Conservation (phyloP, 257 asterid genomes). For the Salvia miltiorrhiza region DNA sequence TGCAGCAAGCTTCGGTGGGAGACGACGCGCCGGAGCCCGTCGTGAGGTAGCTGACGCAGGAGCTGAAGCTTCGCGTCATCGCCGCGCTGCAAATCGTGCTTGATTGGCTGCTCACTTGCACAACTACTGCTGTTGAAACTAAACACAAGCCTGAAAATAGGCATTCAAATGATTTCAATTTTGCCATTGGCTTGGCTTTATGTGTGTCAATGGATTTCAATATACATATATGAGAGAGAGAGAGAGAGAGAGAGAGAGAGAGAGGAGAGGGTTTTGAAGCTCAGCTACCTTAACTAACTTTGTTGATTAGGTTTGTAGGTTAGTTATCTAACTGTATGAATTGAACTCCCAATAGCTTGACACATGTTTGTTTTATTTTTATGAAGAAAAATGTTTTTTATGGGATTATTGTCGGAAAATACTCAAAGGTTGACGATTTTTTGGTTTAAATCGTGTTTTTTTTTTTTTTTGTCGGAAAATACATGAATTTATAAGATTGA, state of each 20-base stretch:
- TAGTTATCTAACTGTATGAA: not conserved
- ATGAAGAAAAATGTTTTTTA: not conserved
- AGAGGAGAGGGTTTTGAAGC: constrained; percentile 31
- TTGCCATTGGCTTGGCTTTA: constrained; percentile 21
- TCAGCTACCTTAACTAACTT: constrained; percentile 64
- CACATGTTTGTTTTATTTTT: not conserved
- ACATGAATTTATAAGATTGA: too few relatives aligned
- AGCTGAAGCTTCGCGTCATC: constrained; percentile 43
- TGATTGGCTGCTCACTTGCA: constrained; percentile 35
- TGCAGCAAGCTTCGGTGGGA: constrained; percentile 56
- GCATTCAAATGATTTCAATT: not conserved
- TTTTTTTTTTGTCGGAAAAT: too few relatives aligned
- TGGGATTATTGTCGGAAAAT: too few relatives aligned
- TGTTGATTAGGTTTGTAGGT: constrained; percentile 22
- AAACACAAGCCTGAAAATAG: constrained; percentile 8
- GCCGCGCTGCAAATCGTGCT: constrained; percentile 44
- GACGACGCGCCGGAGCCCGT: constrained; percentile 34
- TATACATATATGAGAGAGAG: too few relatives aligned
- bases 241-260: too few relatives aligned
- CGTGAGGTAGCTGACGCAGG: constrained; percentile 41
- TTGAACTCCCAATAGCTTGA: not conserved
- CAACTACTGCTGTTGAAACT: constrained; percentile 12
- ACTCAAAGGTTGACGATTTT: too few relatives aligned
- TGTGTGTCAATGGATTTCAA: not conserved
- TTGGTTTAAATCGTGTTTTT: too few relatives aligned